Evolutionary conservation across 495 filamentous ascomycete genomes (phyloP).

Genomic region (Penicillium cinerascens): DNA sequence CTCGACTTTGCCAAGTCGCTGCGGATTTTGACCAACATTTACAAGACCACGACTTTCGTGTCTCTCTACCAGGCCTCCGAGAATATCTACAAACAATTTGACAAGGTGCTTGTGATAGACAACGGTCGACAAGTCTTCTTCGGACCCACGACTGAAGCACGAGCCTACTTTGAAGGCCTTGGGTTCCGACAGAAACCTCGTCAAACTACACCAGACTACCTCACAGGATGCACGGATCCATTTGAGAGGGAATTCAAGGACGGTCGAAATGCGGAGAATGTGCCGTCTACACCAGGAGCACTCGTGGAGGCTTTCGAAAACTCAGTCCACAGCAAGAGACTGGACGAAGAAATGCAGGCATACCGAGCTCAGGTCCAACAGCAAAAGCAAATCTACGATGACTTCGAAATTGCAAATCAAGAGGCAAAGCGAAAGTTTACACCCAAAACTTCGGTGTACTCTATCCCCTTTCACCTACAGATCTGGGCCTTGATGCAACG

Average conservation of each 20-base stretch:
- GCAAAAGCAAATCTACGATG: conserved; percentile 63
- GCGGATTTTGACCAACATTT: conserved; percentile 72
- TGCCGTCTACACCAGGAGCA: conserved; percentile 61
- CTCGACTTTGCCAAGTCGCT: conserved; percentile 70
- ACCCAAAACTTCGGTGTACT: conserved; percentile 68
- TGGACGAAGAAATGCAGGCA: conserved; percentile 62
- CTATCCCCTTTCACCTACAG: conserved; percentile 73
- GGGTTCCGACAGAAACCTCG: conserved; percentile 76
- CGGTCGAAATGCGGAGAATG: conserved; percentile 57
- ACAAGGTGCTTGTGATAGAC: conserved; percentile 84
- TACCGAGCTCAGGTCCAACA: conserved; percentile 59
- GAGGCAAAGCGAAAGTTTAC: conserved; percentile 74
- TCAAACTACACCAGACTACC: conserved; percentile 81
- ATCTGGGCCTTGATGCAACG: conserved; percentile 79
- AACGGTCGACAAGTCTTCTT: conserved; percentile 77
- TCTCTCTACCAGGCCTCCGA: conserved; percentile 82
- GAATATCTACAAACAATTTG: conserved; percentile 80
- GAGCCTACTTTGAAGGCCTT: conserved; percentile 75
- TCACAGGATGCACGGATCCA: conserved; percentile 80
- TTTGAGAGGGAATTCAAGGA: conserved; percentile 74
- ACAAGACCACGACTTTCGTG: conserved; percentile 75
- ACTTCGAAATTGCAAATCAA: conserved; percentile 71
- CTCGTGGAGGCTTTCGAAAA: conserved; percentile 65
- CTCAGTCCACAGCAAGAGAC: conserved; percentile 52
- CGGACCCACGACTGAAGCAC: conserved; percentile 65